These are phyloP conservation scores for Gnomoniopsis sp. DNA, from an alignment of 2,329 filamentous ascomycete genomes.

Conservation along the genomic window DNA sequence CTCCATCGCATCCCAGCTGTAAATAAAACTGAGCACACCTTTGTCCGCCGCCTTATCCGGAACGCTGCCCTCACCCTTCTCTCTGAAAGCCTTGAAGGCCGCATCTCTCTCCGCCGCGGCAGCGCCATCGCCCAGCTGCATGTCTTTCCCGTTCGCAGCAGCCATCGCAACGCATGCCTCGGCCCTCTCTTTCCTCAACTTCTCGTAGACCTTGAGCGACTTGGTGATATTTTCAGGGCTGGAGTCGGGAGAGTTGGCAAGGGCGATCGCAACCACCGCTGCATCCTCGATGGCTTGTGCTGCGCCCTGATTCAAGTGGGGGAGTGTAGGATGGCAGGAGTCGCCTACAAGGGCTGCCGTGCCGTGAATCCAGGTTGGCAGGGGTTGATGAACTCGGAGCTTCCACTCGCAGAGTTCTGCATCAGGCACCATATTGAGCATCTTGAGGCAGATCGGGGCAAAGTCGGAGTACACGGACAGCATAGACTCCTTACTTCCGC, in stretches of 20 bases:
- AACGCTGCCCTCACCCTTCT: slow-evolving; percentile 37
- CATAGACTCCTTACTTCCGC: slow-evolving; percentile 59
- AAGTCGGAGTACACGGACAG: slow-evolving; percentile 57
- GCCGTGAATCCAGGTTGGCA: slow-evolving; percentile 59
- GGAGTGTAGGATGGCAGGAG: slow-evolving; percentile 60
- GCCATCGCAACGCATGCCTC: slow-evolving; percentile 47
- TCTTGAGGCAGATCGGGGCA: slow-evolving; percentile 56
- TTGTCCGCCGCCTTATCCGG: slow-evolving; percentile 52
- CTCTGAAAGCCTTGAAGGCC: slow-evolving; percentile 38
- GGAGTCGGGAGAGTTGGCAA: slow-evolving; percentile 34
- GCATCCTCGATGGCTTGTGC: slow-evolving; percentile 65
- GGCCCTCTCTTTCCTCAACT: slow-evolving; percentile 48
- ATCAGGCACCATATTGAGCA: slow-evolving; percentile 61
- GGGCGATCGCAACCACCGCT: slow-evolving; percentile 39
- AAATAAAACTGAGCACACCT: slow-evolving; percentile 16
- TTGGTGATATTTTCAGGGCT: slow-evolving; percentile 37
- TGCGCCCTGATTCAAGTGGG: slow-evolving; percentile 62
- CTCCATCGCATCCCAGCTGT: slow-evolving; percentile 15
- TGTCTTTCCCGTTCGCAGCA: slow-evolving; percentile 38
- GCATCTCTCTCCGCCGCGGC: slow-evolving; percentile 43
- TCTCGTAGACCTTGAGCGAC: slow-evolving; percentile 46
- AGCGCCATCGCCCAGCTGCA: slow-evolving; percentile 42
- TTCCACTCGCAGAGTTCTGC: slow-evolving; percentile 66
- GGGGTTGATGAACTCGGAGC: slow-evolving; percentile 56
- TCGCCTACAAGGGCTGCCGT: slow-evolving; percentile 54